Percentiles rank a stretch among this genome's conserved stretches.
phyloP scores from a whole-genome alignment of 371 early-diverging fungal species.

The Rhizomucor pusillus region DNA sequence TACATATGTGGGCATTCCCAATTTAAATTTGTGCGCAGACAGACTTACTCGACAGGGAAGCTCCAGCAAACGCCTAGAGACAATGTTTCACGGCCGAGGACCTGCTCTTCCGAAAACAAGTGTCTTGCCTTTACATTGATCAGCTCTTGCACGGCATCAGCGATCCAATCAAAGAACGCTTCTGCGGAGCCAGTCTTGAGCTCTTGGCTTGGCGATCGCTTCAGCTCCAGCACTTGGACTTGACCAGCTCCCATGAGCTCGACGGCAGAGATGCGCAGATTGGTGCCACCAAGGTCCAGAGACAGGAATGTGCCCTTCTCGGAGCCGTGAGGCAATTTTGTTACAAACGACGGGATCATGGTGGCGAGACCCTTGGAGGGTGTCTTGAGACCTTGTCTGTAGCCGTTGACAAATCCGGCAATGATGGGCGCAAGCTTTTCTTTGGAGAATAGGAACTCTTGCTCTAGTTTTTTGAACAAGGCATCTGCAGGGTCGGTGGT shows the following conservation, averaged over 20 bases:
- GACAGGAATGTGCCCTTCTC: constrained; percentile 86
- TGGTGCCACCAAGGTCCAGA: constrained; percentile 91
- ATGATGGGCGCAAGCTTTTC: constrained; percentile 51
- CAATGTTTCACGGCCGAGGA: constrained; percentile 33
- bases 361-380: constrained; percentile 52
- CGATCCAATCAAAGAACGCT: constrained; percentile 87
- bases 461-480: constrained; percentile 14
- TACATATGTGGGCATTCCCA: not conserved
- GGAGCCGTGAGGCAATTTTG: constrained; percentile 72
- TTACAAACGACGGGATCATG: constrained; percentile 83
- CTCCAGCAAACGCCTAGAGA: constrained; percentile 51
- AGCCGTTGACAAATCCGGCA: constrained; percentile 47
- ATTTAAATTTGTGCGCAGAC: no score
- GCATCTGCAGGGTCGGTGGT: constrained; percentile 11
- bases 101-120: constrained; percentile 24
- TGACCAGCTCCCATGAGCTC: constrained; percentile 68
- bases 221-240: constrained; percentile 65
- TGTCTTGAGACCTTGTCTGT: constrained; percentile 41
- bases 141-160: constrained; percentile 50
- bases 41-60: constrained; percentile 51
- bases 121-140: constrained; percentile 26
- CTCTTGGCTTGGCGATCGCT: constrained; percentile 60
- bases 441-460: constrained; percentile 20
- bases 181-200: constrained; percentile 64
- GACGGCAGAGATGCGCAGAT: constrained; percentile 81